A percentile compares a stretch with the other conserved stretches of the same genome.
phyloP scores from a whole-genome alignment of 2,329 filamentous ascomycete species.

The Sporothrix schenckii region DNA sequence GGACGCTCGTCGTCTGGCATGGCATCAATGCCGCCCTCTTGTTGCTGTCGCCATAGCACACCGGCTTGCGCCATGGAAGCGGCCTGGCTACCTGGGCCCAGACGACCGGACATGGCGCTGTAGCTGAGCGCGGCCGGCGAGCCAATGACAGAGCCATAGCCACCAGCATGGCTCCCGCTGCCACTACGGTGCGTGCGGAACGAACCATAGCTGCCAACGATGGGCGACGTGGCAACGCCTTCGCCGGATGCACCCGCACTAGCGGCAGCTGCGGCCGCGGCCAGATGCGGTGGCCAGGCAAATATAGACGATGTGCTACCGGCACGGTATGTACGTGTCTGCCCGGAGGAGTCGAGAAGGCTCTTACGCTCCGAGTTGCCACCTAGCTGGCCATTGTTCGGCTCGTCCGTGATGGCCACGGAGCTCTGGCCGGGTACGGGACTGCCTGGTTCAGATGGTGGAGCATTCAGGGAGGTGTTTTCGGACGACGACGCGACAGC shows the following conservation, averaged over 20 bases:
- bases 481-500: constrained; percentile 34
- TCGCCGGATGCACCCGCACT: constrained; percentile 17
- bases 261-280: constrained; percentile 47
- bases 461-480: constrained; percentile 16
- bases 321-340: constrained; percentile 45
- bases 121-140: constrained; percentile 40
- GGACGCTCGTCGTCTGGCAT: constrained; percentile 63
- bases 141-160: constrained; percentile 58
- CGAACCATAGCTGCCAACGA: constrained; percentile 48
- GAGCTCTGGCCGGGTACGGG: constrained; percentile 43
- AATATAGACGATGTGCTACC: constrained; percentile 56
- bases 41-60: constrained; percentile 57
- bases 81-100: constrained; percentile 26
- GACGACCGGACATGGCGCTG: constrained; percentile 41
- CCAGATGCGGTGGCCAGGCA: constrained; percentile 61
- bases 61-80: constrained; percentile 57
- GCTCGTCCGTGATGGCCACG: constrained; percentile 10
- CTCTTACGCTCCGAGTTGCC: constrained; percentile 50
- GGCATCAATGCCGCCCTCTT: constrained; percentile 48
- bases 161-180: constrained; percentile 33
- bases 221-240: constrained; percentile 20
- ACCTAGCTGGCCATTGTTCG: neutral
- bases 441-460: constrained; percentile 27
- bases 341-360: constrained; percentile 41
- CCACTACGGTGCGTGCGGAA: constrained; percentile 57